Percentiles rank a stretch among this genome's conserved stretches.
Evolutionary conservation across 805 yeast species (phyloP).

Genomic region (Diddensiella caesifluorescens): DNA sequence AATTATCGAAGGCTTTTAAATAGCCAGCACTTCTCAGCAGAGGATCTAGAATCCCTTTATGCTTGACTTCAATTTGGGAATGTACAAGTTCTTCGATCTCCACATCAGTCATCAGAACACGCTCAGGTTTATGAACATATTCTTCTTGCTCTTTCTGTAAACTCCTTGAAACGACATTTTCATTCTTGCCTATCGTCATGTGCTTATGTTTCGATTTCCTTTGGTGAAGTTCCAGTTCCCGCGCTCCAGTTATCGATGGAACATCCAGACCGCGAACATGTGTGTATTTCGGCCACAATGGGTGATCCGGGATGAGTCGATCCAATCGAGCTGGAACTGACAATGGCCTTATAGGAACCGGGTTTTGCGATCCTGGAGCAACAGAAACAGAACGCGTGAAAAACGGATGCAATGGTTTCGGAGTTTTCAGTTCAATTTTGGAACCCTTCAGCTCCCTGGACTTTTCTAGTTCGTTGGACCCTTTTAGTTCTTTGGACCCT

Average conservation of each 20-base stretch:
- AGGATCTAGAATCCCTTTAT: constrained; percentile 5
- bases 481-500: no score
- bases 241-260: no score
- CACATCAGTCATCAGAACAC: constrained; percentile 5
- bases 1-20: constrained; percentile 18
- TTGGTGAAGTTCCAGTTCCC: no score
- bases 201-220: no score
- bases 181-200: background rate
- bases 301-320: no score
- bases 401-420: constrained; percentile 9
- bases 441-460: no score
- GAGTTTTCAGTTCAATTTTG: background rate
- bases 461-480: background rate
- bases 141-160: background rate
- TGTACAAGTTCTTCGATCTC: constrained; percentile 9
- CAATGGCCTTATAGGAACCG: no score
- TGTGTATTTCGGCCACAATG: no score
- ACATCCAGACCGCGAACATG: no score
- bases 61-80: background rate
- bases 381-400: no score
- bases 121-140: constrained; percentile 6
- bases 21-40: constrained; percentile 9
- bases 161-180: constrained; percentile 4
- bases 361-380: no score
- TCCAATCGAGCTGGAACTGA: no score